A percentile compares a stretch with the other conserved stretches of the same genome.
These are phyloP conservation scores for Lumnitzera racemosa DNA, from an alignment of 345 rosid genomes.

Conservation along the genomic window DNA sequence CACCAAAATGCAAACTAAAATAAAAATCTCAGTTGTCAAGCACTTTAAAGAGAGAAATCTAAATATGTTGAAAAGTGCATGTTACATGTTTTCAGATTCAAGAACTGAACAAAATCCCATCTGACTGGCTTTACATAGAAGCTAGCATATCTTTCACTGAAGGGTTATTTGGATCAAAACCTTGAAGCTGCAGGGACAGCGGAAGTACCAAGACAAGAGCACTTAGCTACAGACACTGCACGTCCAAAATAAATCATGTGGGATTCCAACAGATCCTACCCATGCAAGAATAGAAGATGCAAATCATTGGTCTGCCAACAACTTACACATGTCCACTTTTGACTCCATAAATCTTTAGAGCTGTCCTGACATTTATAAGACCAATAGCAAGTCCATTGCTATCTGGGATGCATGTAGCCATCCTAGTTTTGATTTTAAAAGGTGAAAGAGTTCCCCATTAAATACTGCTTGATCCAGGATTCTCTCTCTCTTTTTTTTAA, in stretches of 20 bases:
- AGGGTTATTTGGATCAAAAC: conserved; percentile 69
- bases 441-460: conserved; percentile 74
- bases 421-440: conserved; percentile 46
- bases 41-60: neutral
- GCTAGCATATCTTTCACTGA: conserved; percentile 62
- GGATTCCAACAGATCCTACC: conserved; percentile 18
- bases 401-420: conserved; percentile 57
- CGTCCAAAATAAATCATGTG: neutral
- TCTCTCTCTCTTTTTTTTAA: too few relatives aligned
- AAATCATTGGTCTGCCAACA: conserved; percentile 54
- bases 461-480: conserved; percentile 72
- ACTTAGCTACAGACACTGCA: neutral
- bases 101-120: conserved; percentile 26
- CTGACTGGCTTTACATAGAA: conserved; percentile 53
- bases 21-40: too few relatives aligned
- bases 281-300: conserved; percentile 58
- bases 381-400: conserved; percentile 44
- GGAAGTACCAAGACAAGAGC: neutral
- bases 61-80: too few relatives aligned
- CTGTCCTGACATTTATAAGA: conserved; percentile 17
- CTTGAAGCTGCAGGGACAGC: conserved; percentile 51
- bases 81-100: neutral
- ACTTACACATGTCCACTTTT: conserved; percentile 42
- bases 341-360: conserved; percentile 36
- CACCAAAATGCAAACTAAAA: neutral